Percentiles rank a stretch among this genome's conserved stretches.
Conservation (phyloP, 176 grass and related monocot genomes). For the Paspalum vaginatum region DNA sequence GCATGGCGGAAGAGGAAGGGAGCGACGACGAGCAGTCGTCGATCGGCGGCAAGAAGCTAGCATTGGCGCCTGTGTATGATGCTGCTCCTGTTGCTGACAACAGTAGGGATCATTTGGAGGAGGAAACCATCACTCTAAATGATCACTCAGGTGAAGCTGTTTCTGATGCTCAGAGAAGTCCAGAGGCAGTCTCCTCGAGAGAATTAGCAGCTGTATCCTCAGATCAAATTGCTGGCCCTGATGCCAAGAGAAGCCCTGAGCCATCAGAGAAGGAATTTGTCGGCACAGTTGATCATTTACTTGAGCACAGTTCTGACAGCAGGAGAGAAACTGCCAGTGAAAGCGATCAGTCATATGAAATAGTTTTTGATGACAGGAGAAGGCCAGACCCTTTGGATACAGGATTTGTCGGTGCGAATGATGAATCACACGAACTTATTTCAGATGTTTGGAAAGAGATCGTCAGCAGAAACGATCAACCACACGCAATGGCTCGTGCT, state of each 20-base stretch:
- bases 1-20: slow-evolving; percentile 5
- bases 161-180: slow-evolving; percentile 39
- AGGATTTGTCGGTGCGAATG: not conserved
- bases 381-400: slow-evolving; percentile 12
- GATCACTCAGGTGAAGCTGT: slow-evolving; percentile 35
- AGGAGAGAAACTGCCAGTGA: slow-evolving; percentile 20
- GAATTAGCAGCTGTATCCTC: slow-evolving; percentile 18
- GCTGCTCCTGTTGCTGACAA: not conserved
- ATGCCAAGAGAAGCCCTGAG: not conserved
- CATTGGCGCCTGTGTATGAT: not conserved
- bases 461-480: slow-evolving; percentile 19
- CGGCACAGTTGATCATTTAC: slow-evolving; percentile 24
- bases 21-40: slow-evolving; percentile 13
- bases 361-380: slow-evolving; percentile 28
- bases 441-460: slow-evolving; percentile 50
- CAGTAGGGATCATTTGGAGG: slow-evolving; percentile 33
- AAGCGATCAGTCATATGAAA: slow-evolving; percentile 27
- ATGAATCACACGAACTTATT: slow-evolving; percentile 21
- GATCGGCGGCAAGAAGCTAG: slow-evolving; percentile 7
- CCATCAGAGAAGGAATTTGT: slow-evolving; percentile 31
- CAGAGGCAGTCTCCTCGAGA: slow-evolving; percentile 27
- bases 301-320: slow-evolving; percentile 6
- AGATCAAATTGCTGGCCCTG: slow-evolving; percentile 19
- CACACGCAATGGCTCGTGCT: not conserved
- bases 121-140: slow-evolving; percentile 34